Percentiles rank a stretch among this genome's conserved stretches.
phyloP scores from a whole-genome alignment of 805 yeast species.

The Maudiozyma serrabonitensis region DNA sequence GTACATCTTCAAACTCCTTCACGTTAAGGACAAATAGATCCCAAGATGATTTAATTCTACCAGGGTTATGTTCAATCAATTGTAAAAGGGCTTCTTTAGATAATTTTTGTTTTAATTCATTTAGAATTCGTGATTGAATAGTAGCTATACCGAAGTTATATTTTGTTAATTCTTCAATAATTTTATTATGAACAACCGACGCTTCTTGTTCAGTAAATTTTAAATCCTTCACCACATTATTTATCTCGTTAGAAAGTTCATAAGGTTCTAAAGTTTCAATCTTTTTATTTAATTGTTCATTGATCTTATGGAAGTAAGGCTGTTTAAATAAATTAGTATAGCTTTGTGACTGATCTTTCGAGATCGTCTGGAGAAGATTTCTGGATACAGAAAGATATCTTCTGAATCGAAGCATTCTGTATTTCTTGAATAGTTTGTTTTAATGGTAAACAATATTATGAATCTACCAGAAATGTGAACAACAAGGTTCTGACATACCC shows the following conservation, averaged over 20 bases:
- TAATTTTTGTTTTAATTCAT: constrained; percentile 14
- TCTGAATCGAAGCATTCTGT: not conserved
- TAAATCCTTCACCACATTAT: constrained; percentile 6
- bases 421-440: too few species aligned
- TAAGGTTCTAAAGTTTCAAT: constrained; percentile 12
- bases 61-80: constrained; percentile 40
- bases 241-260: constrained; percentile 14
- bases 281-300: constrained; percentile 7
- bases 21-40: constrained; percentile 33
- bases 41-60: constrained; percentile 42
- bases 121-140: constrained; percentile 21
- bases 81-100: constrained; percentile 20
- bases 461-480: too few species aligned
- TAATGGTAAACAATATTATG: not conserved
- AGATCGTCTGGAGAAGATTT: not conserved
- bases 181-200: constrained; percentile 17
- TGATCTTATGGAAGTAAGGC: constrained; percentile 12
- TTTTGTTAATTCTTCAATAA: constrained; percentile 23
- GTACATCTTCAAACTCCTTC: constrained; percentile 4
- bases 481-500: too few species aligned
- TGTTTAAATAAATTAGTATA: constrained; percentile 8
- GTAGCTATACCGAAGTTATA: constrained; percentile 28
- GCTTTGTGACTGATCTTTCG: not conserved
- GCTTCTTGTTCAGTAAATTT: constrained; percentile 7
- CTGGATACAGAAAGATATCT: not conserved